Base-by-base conservation (phyloP, 1,139 yeast genomes). In the Nematodospora anomalae region DNA sequence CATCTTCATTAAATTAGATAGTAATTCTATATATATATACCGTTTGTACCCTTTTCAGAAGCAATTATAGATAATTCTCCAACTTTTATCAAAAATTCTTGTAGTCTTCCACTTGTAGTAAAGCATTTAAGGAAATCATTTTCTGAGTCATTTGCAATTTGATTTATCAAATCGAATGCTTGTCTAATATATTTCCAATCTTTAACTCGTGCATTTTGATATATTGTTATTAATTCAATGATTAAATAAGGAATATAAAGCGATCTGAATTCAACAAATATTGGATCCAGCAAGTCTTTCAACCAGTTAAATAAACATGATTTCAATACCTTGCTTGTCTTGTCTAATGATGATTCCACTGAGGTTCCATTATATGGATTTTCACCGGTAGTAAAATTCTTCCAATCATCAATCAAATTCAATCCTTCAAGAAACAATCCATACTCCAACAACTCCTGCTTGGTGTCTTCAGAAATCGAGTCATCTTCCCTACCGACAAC, bases 171-270 rank as follows among this genome's bases (percentile, higher is more conserved):
- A 6, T 71, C 69, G 35, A 79, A 70, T 1, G 89, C 90, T 37
- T 71, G 73, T 31, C 60, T 62, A 46, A 81, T 57, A 51, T 67
- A 64, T 44, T 58, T 51, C 67, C 71, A 53, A 54, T 62, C 58
- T 39, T 60, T 61, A 25, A 53, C 50, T 39, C 75, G 53, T 3
- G 76, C 64, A 35, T 56, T 54, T 40, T 77, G 72, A 45, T 78
- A 71, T 6, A 80, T 73, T 32, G 71, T 68, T 40, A 80, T 74
- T 32, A 84, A 62, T 45, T 82, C 85, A 38, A 83, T 76, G 24
- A 86, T 68, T 38, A 86, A 59, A 47, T 75, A 78, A 13, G 96
- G 95, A n/a, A 86, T 74, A 56, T 86, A 88, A 14, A 81, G 60
- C 6, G 79, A 67, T 52, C 95, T 73, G 38, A 84, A 65, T 36